Evolutionary conservation across 2,329 filamentous ascomycete species (phyloP).

Genomic region (Septoria petroselini): DNA sequence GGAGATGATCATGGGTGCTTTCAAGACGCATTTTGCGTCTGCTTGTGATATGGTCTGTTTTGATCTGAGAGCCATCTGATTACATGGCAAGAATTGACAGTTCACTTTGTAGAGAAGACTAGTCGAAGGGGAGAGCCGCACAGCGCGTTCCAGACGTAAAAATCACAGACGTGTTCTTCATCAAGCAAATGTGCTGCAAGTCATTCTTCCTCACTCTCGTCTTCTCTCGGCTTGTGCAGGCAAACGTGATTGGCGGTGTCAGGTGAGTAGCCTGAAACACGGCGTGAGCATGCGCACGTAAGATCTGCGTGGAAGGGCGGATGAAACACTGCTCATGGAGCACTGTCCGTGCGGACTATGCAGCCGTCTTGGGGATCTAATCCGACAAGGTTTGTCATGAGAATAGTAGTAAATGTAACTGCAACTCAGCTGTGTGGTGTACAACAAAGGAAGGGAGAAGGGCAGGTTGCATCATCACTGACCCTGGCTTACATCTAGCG

Average conservation of each 20-base stretch:
- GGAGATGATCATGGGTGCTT: neutral
- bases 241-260: neutral
- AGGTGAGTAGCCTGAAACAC: too few species aligned
- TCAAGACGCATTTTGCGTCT: neutral
- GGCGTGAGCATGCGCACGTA: neutral
- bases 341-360: neutral
- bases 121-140: too few species aligned
- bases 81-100: neutral
- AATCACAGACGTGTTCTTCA: neutral
- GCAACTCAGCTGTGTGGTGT: too few species aligned
- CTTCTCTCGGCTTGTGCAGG: neutral
- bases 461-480: too few species aligned
- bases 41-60: neutral
- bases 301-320: neutral
- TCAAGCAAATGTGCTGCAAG: neutral
- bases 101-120: constrained; percentile 3
- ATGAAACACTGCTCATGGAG: neutral
- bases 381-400: neutral
- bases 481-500: too few species aligned
- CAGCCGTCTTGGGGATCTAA: neutral
- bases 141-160: neutral
- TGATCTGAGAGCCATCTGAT: neutral
- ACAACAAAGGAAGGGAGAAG: too few species aligned
- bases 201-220: too few species aligned
- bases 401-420: too few species aligned